Evolutionary conservation across 805 yeast genomes (phyloP).

Genomic region (Candida namnaoensis): DNA sequence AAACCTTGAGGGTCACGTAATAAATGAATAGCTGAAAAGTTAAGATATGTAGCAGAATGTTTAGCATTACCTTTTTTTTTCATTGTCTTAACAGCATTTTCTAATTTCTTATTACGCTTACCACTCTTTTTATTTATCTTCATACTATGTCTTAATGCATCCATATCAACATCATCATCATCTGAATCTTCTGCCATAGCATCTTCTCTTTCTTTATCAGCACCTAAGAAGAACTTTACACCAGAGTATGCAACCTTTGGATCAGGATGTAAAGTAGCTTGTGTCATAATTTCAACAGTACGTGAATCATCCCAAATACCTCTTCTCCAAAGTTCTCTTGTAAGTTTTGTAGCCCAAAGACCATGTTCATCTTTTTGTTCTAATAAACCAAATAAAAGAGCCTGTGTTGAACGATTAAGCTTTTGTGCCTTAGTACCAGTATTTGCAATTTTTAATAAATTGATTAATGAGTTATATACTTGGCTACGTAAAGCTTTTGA

Average conservation of each 20-base stretch:
- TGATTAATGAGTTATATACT: conserved; percentile 70
- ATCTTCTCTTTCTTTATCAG: conserved; percentile 89
- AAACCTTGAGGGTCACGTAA: conserved; percentile 97
- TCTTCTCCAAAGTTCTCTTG: conserved; percentile 95
- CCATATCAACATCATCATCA: conserved; percentile 65
- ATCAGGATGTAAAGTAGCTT: conserved; percentile 86
- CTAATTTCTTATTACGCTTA: conserved; percentile 75
- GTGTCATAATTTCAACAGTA: conserved; percentile 96
- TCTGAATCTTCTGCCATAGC: conserved; percentile 63
- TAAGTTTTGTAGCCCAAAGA: conserved; percentile 91
- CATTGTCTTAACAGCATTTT: conserved; percentile 57
- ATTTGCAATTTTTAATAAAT: conserved; percentile 74
- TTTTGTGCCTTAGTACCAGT: conserved; percentile 87
- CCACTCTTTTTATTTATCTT: conserved; percentile 75
- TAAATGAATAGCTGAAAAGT: conserved; percentile 91
- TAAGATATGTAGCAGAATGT: conserved; percentile 60
- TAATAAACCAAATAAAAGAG: conserved; percentile 76
- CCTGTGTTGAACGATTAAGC: conserved; percentile 85
- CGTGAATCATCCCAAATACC: conserved; percentile 98
- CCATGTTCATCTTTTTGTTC: conserved; percentile 80
- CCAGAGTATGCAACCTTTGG: conserved; percentile 84
- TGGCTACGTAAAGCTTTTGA: conserved; percentile 80
- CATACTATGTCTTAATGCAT: conserved; percentile 69
- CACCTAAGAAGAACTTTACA: conserved; percentile 85
- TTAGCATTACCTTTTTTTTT: conserved; percentile 57